These are phyloP conservation scores for Lentinus polychrous DNA, from an alignment of 1,284 basidiomycete species.

Conservation along the genomic window DNA sequence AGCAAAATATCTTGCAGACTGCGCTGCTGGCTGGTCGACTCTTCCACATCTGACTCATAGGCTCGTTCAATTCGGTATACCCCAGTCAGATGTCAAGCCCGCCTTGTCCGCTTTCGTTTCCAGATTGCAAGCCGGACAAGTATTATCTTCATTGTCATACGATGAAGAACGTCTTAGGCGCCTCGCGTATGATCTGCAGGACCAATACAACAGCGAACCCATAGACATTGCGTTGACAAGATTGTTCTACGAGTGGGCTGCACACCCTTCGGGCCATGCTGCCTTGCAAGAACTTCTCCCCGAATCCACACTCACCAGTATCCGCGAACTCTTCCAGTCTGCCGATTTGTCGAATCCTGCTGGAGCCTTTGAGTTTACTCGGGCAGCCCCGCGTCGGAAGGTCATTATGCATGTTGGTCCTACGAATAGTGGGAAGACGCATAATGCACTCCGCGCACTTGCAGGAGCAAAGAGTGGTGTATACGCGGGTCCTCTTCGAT, in stretches of 20 bases:
- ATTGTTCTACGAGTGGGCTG: constrained; percentile 46
- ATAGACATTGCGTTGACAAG: constrained; percentile 29
- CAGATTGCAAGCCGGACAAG: constrained; percentile 26
- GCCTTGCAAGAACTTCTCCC: constrained; percentile 21
- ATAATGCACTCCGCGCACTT: constrained; percentile 86
- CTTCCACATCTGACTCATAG: constrained; percentile 23
- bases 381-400: constrained; percentile 47
- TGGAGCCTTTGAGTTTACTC: constrained; percentile 34
- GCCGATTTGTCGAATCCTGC: constrained; percentile 35
- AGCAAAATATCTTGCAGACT: constrained; percentile 10
- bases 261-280: constrained; percentile 24
- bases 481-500: constrained; percentile 87
- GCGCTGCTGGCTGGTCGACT: constrained; percentile 24
- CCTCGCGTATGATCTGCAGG: constrained; percentile 20
- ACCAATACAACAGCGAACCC: constrained; percentile 15
- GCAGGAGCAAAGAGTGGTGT: constrained; percentile 70
- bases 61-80: constrained; percentile 39
- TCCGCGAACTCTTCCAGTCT: constrained; percentile 33
- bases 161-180: constrained; percentile 25
- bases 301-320: constrained; percentile 25
- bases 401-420: constrained; percentile 96
- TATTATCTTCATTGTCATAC: constrained; percentile 32
- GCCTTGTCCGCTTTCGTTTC: constrained; percentile 31
- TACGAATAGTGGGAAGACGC: constrained; percentile 96
- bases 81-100: constrained; percentile 22